Percentiles rank a stretch among this genome's conserved stretches.
These are phyloP conservation scores for Tulasnella sp. DNA, from an alignment of 768 basidiomycete genomes.

Conservation along the genomic window DNA sequence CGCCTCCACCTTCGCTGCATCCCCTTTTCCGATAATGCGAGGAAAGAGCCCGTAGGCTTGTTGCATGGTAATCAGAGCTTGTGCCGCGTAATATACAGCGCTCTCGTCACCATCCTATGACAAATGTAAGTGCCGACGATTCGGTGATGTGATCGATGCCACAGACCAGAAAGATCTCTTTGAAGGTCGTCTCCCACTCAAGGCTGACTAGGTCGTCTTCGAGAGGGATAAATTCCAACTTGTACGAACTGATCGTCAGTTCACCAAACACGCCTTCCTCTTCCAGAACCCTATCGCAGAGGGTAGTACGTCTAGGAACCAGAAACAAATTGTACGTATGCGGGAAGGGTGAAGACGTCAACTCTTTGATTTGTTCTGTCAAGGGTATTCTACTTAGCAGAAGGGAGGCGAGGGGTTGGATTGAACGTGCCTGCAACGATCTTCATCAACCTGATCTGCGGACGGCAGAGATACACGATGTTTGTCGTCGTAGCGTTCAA, in stretches of 20 bases:
- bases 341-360: constrained; percentile 42
- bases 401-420: background rate
- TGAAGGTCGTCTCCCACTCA: constrained; percentile 74
- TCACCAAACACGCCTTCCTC: constrained; percentile 99
- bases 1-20: constrained; percentile 52
- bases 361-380: constrained; percentile 82
- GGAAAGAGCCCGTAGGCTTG: constrained; percentile 81
- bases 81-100: constrained; percentile 73
- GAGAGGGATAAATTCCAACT: constrained; percentile 85
- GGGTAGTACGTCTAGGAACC: constrained; percentile 74
- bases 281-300: constrained; percentile 77
- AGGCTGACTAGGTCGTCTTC: constrained; percentile 88
- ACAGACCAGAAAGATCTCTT: constrained; percentile 83
- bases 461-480: constrained; percentile 86
- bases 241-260: constrained; percentile 71
- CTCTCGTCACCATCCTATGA: constrained; percentile 85
- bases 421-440: constrained; percentile 58
- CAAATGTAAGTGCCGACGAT: background rate
- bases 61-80: constrained; percentile 74
- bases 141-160: background rate
- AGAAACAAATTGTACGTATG: constrained; percentile 78
- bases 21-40: constrained; percentile 85
- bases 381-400: background rate
- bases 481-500: constrained; percentile 73
- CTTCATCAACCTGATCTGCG: constrained; percentile 71